These are phyloP conservation scores for Pelargonium cotyledonis DNA, from an alignment of 441 rosid genomes.

Conservation along the genomic window DNA sequence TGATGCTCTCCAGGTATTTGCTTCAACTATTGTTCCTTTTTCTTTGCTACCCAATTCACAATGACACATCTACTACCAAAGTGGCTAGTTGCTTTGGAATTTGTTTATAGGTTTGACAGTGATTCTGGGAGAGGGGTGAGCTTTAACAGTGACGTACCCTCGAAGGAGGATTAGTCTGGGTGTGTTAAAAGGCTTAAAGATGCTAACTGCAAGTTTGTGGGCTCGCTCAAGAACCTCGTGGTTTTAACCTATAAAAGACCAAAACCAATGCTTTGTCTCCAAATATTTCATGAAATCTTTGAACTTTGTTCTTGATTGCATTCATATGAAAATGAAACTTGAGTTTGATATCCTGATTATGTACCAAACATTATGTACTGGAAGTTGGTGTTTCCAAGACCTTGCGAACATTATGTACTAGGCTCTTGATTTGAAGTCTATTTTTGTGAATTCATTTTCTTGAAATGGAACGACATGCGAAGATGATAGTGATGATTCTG, in stretches of 20 bases:
- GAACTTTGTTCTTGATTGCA: too few relatives aligned
- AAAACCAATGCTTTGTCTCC: not conserved
- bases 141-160: too few relatives aligned
- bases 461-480: not conserved
- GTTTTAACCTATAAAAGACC: not conserved
- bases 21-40: not conserved
- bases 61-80: not conserved
- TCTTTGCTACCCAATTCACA: not conserved
- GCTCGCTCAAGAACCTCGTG: too few relatives aligned
- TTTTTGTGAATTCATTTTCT: not conserved
- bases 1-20: slow-evolving; percentile 85
- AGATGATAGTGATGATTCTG: too few relatives aligned
- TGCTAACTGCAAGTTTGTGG: too few relatives aligned
- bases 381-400: not conserved
- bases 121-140: too few relatives aligned
- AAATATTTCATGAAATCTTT: too few relatives aligned
- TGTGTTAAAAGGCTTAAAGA: too few relatives aligned
- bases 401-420: not conserved
- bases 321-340: too few relatives aligned
- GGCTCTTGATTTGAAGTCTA: not conserved
- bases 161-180: too few relatives aligned
- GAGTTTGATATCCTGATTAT: too few relatives aligned
- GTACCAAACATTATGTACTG: not conserved
- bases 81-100: not conserved
- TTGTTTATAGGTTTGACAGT: too few relatives aligned